Base-by-base conservation (phyloP, 495 filamentous ascomycete species). In the Penicillium diatomitis region DNA sequence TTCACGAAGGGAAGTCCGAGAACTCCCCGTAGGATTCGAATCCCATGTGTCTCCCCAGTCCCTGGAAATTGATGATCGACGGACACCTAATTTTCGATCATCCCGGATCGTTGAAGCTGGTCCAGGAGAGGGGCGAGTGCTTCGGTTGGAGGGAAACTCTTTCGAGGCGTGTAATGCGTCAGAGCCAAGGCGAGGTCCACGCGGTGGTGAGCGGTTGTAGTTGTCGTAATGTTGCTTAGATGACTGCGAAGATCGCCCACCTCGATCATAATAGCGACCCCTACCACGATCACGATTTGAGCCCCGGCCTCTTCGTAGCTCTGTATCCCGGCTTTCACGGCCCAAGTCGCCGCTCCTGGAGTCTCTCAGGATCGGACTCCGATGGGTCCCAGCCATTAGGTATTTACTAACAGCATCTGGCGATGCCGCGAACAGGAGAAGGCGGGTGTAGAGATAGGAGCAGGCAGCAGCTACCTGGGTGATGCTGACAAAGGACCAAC, bases 291-390 rank as follows among this genome's bases (percentile, higher is more conserved):
- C 68, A 43, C 65, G 65, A 55, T 67, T 59, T 44, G 67, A 65
- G 20, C 62, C 64, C 59, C 66, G 68, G 58, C 67, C 58, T 58
- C 69, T 63, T 51, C 66, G 57, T 52, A 57, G 57, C 47, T 69
- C 69, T 46, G 59, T 58, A 46, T 63, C 61, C 51, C 62, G 64
- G 43, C 64, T 63, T 46, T 72, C 68, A 51, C 65, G 63, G 47
- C 78, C 67, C 51, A 61, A 61, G 55, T 70, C 62, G 56, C 56
- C 64, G 75, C 76, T 66, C 74, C 72, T 71, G 79, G 79, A 47
- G 72, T 79, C 66, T 80, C 77, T 65, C 69, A 79, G 65, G 63
- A 69, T 64, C 64, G 74, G 73, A 71, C 74, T 79, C 74, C 68
- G 70, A 69, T 67, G 73, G 62, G 75, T 74, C 67, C 69, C 72